phyloP scores from a whole-genome alignment of 2,329 filamentous ascomycete genomes.

The Venturia asperata region DNA sequence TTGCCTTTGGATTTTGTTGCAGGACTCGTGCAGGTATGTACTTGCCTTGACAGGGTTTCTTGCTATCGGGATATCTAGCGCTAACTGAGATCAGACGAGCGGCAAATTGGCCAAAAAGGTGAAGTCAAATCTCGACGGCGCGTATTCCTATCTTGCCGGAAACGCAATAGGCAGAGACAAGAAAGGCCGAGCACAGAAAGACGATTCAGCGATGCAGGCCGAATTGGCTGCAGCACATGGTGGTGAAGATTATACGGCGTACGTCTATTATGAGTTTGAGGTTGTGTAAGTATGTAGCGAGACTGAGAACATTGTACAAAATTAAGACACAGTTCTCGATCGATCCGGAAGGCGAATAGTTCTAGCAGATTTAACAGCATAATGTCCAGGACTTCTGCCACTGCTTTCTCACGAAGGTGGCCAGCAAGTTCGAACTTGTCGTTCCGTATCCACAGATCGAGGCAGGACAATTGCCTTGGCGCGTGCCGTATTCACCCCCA shows the following conservation, averaged over 20 bases:
- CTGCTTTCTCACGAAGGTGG: background rate
- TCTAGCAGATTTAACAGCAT: background rate
- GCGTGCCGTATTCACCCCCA: background rate
- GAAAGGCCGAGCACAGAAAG: constrained; percentile 83
- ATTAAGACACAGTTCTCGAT: background rate
- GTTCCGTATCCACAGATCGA: background rate
- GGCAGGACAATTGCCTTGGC: background rate
- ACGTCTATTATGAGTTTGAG: constrained; percentile 95
- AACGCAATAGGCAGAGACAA: constrained; percentile 93
- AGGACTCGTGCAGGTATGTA: constrained; percentile 71
- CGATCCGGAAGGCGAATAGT: background rate
- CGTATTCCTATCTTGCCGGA: constrained; percentile 86
- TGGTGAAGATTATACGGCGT: constrained; percentile 82
- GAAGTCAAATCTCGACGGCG: constrained; percentile 59
- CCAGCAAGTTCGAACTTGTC: background rate
- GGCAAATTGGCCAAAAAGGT: constrained; percentile 75
- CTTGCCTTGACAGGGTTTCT: constrained; percentile 8
- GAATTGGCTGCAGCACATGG: constrained; percentile 78
- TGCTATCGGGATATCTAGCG: background rate
- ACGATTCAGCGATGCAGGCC: constrained; percentile 69
- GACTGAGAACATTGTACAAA: constrained; percentile 3
- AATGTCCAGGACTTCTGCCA: background rate
- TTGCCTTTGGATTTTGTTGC: constrained; percentile 84
- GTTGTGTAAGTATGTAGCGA: constrained; percentile 37
- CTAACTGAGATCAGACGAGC: constrained; percentile 56